Percentiles rank a stretch among this genome's conserved stretches.
Evolutionary conservation across 495 filamentous ascomycete species (phyloP).

Genomic region (Daldinia grandis): DNA sequence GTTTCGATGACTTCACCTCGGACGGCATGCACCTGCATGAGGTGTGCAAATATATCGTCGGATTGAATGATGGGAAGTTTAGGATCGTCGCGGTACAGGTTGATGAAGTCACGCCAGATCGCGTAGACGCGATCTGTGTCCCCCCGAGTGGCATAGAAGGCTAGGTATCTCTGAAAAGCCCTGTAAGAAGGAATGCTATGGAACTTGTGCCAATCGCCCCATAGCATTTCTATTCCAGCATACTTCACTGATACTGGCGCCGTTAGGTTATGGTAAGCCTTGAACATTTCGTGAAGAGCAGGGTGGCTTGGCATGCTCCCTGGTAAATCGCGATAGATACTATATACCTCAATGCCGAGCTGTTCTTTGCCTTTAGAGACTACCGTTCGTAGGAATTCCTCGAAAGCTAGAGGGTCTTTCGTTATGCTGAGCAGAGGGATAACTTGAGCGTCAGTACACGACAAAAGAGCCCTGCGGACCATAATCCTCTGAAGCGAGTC

Average conservation of each 20-base stretch:
- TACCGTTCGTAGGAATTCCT: conserved; percentile 41
- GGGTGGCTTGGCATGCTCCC: conserved; percentile 39
- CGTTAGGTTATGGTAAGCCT: conserved; percentile 50
- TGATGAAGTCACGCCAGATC: conserved; percentile 63
- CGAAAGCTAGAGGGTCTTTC: conserved; percentile 42
- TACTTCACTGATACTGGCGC: conserved; percentile 36
- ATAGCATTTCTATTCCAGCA: conserved; percentile 59
- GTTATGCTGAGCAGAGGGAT: conserved; percentile 44
- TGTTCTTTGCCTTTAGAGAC: conserved; percentile 20
- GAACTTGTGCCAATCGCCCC: conserved; percentile 61
- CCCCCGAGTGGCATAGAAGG: conserved; percentile 63
- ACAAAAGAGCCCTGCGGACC: conserved; percentile 39
- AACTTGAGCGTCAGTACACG: conserved; percentile 33
- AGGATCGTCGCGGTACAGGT: conserved; percentile 48
- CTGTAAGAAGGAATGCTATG: conserved; percentile 48
- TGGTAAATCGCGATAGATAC: conserved; percentile 48
- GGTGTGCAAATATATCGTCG: conserved; percentile 52
- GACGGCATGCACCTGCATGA: conserved; percentile 73
- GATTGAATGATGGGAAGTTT: conserved; percentile 26
- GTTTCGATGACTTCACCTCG: conserved; percentile 68
- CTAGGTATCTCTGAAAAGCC: conserved; percentile 60
- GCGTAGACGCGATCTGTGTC: conserved; percentile 59
- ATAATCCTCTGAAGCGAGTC: conserved; percentile 40
- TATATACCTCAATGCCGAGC: conserved; percentile 46
- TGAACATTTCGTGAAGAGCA: conserved; percentile 53